A percentile compares a stretch with the other conserved stretches of the same genome.
phyloP scores from a whole-genome alignment of 1,284 basidiomycete species.

The Violaceomyces palustris region DNA sequence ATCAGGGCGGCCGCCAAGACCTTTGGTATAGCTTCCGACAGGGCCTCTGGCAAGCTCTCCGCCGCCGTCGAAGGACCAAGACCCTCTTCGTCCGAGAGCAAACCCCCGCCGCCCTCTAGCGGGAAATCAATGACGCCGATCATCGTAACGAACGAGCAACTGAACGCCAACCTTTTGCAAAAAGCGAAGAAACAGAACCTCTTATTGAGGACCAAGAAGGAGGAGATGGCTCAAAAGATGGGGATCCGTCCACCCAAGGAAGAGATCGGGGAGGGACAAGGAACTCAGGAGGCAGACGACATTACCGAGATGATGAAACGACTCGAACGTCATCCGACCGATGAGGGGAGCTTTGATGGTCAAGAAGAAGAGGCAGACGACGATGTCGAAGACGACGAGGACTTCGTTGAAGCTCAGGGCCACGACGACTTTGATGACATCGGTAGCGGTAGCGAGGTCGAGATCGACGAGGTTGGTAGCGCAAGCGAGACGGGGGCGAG shows the following conservation, averaged over 20 bases:
- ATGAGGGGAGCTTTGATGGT: background rate
- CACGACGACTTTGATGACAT: constrained; percentile 7
- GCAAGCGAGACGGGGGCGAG: constrained; percentile 6
- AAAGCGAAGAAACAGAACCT: constrained; percentile 31
- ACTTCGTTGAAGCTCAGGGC: too few species aligned
- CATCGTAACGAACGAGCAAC: constrained; percentile 27
- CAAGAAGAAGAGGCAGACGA: constrained; percentile 3
- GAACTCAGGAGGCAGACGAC: constrained; percentile 2
- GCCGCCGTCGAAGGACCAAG: constrained; percentile 4
- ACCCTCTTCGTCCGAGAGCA: constrained; percentile 25
- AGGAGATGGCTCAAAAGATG: background rate
- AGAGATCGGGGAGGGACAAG: constrained; percentile 1
- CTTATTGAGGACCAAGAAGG: constrained; percentile 13
- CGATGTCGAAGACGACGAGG: constrained; percentile 15
- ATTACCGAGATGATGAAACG: constrained; percentile 15
- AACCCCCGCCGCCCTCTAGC: constrained; percentile 34
- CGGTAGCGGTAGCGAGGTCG: constrained; percentile 25
- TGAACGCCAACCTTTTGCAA: constrained; percentile 35
- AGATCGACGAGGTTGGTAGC: background rate
- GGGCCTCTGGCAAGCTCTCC: constrained; percentile 17
- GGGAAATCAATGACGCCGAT: constrained; percentile 7
- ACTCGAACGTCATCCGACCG: constrained; percentile 1
- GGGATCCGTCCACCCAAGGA: background rate
- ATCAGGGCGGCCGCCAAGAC: constrained; percentile 22
- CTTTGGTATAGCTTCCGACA: constrained; percentile 26